phyloP scores from a whole-genome alignment of 495 filamentous ascomycete species.

The Baudoinia panamericana region DNA sequence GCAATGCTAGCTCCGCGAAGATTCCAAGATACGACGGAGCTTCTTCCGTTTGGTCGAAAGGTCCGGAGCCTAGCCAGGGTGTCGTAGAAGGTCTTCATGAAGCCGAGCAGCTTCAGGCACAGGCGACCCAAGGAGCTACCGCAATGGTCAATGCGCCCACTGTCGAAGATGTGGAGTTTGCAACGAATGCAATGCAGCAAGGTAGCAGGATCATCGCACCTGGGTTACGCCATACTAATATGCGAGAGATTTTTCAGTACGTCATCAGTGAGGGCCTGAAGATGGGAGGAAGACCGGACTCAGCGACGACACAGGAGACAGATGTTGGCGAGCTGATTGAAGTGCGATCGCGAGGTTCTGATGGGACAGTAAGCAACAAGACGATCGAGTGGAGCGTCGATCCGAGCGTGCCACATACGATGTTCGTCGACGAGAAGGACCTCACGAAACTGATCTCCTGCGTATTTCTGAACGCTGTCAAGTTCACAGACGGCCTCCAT shows the following conservation, averaged over 20 bases:
- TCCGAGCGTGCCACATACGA: constrained; percentile 47
- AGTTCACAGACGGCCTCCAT: constrained; percentile 50
- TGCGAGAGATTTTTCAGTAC: constrained; percentile 53
- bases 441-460: constrained; percentile 63
- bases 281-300: constrained; percentile 62
- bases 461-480: constrained; percentile 65
- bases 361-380: constrained; percentile 45
- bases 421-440: constrained; percentile 58
- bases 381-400: constrained; percentile 58
- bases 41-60: neutral
- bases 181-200: neutral
- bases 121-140: neutral
- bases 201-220: constrained; percentile 26
- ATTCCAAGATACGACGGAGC: neutral
- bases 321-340: constrained; percentile 55
- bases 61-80: constrained; percentile 9
- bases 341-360: constrained; percentile 45
- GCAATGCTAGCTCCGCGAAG: constrained; percentile 10
- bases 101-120: constrained; percentile 4
- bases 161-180: constrained; percentile 4
- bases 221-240: constrained; percentile 44
- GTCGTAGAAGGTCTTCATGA: constrained; percentile 9
- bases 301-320: constrained; percentile 45
- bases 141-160: constrained; percentile 1
- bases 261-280: constrained; percentile 59